A percentile compares a stretch with the other conserved stretches of the same genome.
These are phyloP conservation scores for Cystoderma amianthinum DNA, from an alignment of 768 basidiomycete species.

Conservation along the genomic window DNA sequence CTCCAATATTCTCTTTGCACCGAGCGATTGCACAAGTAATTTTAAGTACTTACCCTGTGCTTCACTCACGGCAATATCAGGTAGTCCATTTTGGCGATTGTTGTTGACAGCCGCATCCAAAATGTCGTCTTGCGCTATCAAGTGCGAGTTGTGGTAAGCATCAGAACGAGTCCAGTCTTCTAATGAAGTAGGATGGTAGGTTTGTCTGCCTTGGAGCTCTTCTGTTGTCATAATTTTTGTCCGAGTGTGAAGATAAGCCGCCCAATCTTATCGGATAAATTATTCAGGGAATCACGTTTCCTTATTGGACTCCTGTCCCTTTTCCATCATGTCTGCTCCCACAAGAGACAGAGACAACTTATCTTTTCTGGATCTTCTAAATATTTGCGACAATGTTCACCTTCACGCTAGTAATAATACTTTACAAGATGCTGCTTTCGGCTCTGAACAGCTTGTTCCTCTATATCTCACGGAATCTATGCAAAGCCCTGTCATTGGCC, in stretches of 20 bases:
- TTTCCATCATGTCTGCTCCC: no score
- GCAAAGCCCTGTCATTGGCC: conserved; percentile 50
- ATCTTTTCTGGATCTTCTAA: conserved; percentile 45
- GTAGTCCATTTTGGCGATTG: conserved; percentile 20
- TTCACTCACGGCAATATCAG: conserved; percentile 24
- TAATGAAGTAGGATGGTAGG: conserved; percentile 11
- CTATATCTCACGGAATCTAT: conserved; percentile 46
- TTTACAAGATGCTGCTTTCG: conserved; percentile 19
- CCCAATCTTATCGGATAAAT: no score
- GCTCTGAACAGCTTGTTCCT: conserved; percentile 42
- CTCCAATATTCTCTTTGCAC: conserved; percentile 41
- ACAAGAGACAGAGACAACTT: no score
- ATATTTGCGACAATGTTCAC: conserved; percentile 67
- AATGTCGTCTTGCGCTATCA: conserved; percentile 22
- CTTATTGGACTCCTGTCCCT: no score
- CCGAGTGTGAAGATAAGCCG: no score
- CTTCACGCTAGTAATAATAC: conserved; percentile 21
- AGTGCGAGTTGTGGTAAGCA: conserved; percentile 36
- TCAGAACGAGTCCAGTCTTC: conserved; percentile 49
- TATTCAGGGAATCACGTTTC: no score
- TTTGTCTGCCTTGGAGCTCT: no score
- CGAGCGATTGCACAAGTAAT: conserved; percentile 31
- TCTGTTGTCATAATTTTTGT: no score
- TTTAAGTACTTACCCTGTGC: conserved; percentile 40
- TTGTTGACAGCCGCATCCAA: conserved; percentile 16